Evolutionary conservation across 495 filamentous ascomycete genomes (phyloP).

Genomic region (Cercophora sp.): DNA sequence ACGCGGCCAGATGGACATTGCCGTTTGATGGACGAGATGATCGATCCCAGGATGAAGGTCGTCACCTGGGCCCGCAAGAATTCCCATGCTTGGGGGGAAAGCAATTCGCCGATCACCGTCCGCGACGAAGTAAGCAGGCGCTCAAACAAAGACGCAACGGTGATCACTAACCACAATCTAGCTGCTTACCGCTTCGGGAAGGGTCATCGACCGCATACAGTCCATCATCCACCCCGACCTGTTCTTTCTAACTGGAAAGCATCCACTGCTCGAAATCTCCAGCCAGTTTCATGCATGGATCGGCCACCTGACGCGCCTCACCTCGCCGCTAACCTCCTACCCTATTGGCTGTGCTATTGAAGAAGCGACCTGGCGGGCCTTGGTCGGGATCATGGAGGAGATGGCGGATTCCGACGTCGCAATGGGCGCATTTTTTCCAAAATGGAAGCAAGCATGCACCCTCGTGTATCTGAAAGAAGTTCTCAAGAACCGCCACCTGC

Average conservation of each 20-base stretch:
- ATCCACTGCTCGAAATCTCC: neutral
- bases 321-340: neutral
- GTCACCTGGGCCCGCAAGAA: neutral
- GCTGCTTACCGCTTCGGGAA: neutral
- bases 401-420: neutral
- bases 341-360: neutral
- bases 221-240: neutral
- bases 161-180: neutral
- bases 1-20: neutral
- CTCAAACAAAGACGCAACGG: neutral
- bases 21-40: neutral
- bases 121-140: neutral
- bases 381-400: neutral
- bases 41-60: neutral
- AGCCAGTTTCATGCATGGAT: neutral
- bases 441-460: neutral
- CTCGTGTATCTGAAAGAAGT: neutral
- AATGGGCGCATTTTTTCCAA: neutral
- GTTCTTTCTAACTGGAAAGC: neutral
- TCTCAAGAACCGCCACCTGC: neutral
- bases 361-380: neutral
- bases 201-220: neutral
- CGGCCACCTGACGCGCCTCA: neutral
- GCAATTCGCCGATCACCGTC: neutral
- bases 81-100: neutral